Conservation (phyloP, 164 flowering plant genomes). For the Berberis vulgaris region DNA sequence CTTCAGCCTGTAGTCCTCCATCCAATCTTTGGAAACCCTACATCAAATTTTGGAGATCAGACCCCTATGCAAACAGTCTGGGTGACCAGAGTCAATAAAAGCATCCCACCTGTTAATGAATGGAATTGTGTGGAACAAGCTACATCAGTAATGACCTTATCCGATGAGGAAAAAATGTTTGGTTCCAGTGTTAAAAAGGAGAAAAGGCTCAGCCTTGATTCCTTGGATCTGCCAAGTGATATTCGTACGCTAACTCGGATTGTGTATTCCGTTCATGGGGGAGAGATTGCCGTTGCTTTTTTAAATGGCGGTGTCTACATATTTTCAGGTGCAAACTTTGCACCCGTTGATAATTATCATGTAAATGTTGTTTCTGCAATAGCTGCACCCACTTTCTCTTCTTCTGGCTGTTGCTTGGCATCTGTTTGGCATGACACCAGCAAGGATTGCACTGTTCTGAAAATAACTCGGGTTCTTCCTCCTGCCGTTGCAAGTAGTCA, state of each 20-base stretch:
- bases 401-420: slow-evolving; percentile 95
- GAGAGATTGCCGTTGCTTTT: slow-evolving; percentile 96
- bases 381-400: slow-evolving; percentile 97
- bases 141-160: slow-evolving; percentile 23
- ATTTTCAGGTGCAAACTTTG: slow-evolving; percentile 84
- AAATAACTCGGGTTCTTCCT: slow-evolving; percentile 92
- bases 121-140: slow-evolving; percentile 36
- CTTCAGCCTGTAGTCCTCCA: slow-evolving; percentile 95
- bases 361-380: slow-evolving; percentile 87
- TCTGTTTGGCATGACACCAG: slow-evolving; percentile 88
- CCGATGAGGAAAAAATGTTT: slow-evolving; percentile 35
- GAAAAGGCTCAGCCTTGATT: slow-evolving; percentile 70
- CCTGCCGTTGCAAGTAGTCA: slow-evolving; percentile 69
- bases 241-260: slow-evolving; percentile 84
- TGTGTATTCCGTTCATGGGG: slow-evolving; percentile 94
- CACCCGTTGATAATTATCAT: slow-evolving; percentile 79
- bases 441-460: slow-evolving; percentile 68
- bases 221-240: slow-evolving; percentile 94
- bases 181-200: slow-evolving; percentile 40
- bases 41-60: slow-evolving; percentile 82
- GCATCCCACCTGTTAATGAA: slow-evolving; percentile 70
- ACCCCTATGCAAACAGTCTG: slow-evolving; percentile 98
- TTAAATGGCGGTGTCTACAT: slow-evolving; percentile 85
- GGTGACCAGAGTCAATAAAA: slow-evolving; percentile 80
- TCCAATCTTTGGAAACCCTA: slow-evolving; percentile 87